Percentiles rank a stretch among this genome's conserved stretches.
These are phyloP conservation scores for Hypomontagnella submonticulosa DNA, from an alignment of 495 filamentous ascomycete species.

Conservation along the genomic window DNA sequence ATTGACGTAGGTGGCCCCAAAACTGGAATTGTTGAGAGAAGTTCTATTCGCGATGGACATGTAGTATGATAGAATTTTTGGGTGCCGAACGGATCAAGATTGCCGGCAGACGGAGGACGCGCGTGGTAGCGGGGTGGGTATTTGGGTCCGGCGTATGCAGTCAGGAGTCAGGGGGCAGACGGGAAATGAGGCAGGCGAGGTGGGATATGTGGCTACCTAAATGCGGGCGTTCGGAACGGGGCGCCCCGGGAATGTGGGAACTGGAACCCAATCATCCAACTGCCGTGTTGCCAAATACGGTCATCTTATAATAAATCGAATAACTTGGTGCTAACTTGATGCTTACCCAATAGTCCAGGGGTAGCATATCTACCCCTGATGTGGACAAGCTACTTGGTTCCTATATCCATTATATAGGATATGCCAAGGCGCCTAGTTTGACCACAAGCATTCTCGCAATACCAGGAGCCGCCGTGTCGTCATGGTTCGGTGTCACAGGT, in stretches of 20 bases:
- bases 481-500: conserved; percentile 23
- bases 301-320: conserved; percentile 20
- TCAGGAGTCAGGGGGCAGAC: conserved; percentile 15
- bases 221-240: conserved; percentile 34
- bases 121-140: conserved; percentile 9
- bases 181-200: conserved; percentile 21
- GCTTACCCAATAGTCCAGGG: background rate
- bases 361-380: conserved; percentile 12
- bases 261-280: conserved; percentile 36
- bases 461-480: conserved; percentile 1
- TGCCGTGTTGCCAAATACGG: conserved; percentile 30
- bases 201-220: conserved; percentile 12
- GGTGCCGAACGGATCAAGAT: conserved; percentile 21
- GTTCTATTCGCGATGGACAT: too few relatives aligned
- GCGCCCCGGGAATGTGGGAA: conserved; percentile 14
- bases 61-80: background rate
- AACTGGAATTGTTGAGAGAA: too few relatives aligned
- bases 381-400: background rate
- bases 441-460: background rate
- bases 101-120: conserved; percentile 27
- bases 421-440: background rate
- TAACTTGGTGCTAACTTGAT: conserved; percentile 16
- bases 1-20: too few relatives aligned
- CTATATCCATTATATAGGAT: background rate
- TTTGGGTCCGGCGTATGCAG: conserved; percentile 19